phyloP scores from a whole-genome alignment of 164 flowering plant genomes.

The Piper longum region DNA sequence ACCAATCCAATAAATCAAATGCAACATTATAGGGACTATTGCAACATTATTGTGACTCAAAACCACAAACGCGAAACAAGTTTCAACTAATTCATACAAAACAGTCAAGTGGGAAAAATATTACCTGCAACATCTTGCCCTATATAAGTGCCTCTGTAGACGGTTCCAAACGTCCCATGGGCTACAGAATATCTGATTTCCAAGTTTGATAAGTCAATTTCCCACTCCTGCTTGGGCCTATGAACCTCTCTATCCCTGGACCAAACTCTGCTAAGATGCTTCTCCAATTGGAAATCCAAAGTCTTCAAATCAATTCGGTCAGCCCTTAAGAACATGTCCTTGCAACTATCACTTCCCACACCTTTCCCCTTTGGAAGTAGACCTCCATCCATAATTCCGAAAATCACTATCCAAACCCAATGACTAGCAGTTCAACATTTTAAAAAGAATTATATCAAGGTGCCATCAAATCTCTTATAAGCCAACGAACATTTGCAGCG shows the following conservation, averaged over 20 bases:
- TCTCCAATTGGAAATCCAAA: conserved; percentile 63
- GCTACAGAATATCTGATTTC: conserved; percentile 49
- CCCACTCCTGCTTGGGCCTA: conserved; percentile 60
- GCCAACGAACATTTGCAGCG: too few relatives aligned
- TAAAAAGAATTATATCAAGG: too few relatives aligned
- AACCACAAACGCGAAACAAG: neutral
- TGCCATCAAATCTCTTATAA: too few relatives aligned
- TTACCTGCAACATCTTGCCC: conserved; percentile 82
- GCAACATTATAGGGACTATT: too few relatives aligned
- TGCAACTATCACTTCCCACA: conserved; percentile 29
- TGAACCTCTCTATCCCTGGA: conserved; percentile 27
- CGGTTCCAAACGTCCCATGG: conserved; percentile 83
- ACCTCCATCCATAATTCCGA: conserved; percentile 13
- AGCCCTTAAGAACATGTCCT: conserved; percentile 54
- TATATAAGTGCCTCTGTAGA: conserved; percentile 62
- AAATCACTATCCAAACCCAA: too few relatives aligned
- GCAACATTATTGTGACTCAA: neutral
- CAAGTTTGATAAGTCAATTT: conserved; percentile 67
- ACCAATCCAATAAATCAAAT: too few relatives aligned
- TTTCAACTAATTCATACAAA: neutral
- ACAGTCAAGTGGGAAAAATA: neutral
- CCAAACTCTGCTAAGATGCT: conserved; percentile 68
- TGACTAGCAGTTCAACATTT: too few relatives aligned
- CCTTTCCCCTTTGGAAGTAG: conserved; percentile 21
- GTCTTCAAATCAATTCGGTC: conserved; percentile 77